Evolutionary conservation across 139 green algal species (phyloP), one percentile per base, ranked within the genome.

Genomic region (Edaphochlamys debaryana): DNA sequence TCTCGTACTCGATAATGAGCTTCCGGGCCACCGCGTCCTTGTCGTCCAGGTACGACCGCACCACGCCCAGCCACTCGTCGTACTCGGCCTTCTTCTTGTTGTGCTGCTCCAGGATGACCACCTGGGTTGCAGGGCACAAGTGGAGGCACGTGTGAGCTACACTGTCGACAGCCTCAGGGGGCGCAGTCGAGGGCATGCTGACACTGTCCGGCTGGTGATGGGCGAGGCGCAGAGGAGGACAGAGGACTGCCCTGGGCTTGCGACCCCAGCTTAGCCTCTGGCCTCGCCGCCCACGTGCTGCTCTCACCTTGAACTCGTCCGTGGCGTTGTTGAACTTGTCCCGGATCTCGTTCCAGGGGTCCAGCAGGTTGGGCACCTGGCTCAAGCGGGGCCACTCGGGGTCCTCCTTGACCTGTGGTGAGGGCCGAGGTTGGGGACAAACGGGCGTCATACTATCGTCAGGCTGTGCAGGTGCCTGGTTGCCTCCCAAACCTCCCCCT

Each of bases 271-370:
- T n/a, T n/a, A n/a, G n/a, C n/a, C n/a, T n/a, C n/a, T n/a, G n/a
- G n/a, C n/a, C n/a, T n/a, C n/a, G n/a, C n/a, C n/a, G n/a, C n/a
- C n/a, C n/a, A n/a, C n/a, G n/a, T n/a, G n/a, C n/a, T n/a, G n/a
- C n/a, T n/a, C 80, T 0, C 78, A 90, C 90, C 91, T 94, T 94
- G 86, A 96, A 95, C 40, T 95, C 93, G 23, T 97, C 94, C 17
- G 81, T 93, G 17, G 79, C 80, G 45, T 89, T 80, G 29, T 86
- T 82, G 68, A 91, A 94, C 77, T 94, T 95, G 64, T 95, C 92
- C 4, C 85, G 78, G 70, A 94, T 91, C 58, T 94, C 93, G 56
- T 91, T 93, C 91, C 90, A 94, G 3, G 78, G 69, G 72, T 97
- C 94, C 20, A 89, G 84, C 37, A 97, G 85, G 38, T 80, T 83